These are phyloP conservation scores for Coelastrella sp. DNA, from an alignment of 139 green algal genomes.

Conservation along the genomic window DNA sequence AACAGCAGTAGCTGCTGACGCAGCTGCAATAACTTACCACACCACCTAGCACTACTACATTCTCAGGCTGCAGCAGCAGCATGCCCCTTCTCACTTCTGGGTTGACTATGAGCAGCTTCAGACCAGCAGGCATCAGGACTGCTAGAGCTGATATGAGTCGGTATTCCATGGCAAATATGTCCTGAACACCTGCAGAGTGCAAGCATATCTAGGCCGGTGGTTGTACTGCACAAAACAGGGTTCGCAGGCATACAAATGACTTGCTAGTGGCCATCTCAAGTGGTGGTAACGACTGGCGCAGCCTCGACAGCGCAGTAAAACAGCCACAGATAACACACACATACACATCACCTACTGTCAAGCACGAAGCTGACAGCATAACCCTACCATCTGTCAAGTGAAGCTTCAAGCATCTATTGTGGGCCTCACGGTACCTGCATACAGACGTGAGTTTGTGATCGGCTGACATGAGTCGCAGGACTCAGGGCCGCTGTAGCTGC, in stretches of 20 bases:
- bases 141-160: slow-evolving; percentile 41
- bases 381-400: slow-evolving; percentile 78
- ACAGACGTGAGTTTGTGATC: no score
- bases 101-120: slow-evolving; percentile 69
- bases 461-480: no score
- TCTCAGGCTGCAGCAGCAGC: slow-evolving; percentile 77
- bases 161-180: slow-evolving; percentile 69
- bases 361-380: background rate
- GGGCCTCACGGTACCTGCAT: slow-evolving; percentile 60
- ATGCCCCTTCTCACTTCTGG: slow-evolving; percentile 65
- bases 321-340: no score
- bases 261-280: no score
- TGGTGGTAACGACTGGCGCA: no score
- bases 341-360: background rate
- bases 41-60: slow-evolving; percentile 71
- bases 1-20: background rate
- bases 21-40: slow-evolving; percentile 51
- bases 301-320: no score
- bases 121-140: slow-evolving; percentile 40
- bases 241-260: no score
- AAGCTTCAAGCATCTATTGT: slow-evolving; percentile 75
- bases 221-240: no score
- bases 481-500: no score
- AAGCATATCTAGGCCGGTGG: no score
- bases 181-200: slow-evolving; percentile 53